Base-by-base conservation (phyloP, 495 filamentous ascomycete genomes). In the Amorphotheca resinae region DNA sequence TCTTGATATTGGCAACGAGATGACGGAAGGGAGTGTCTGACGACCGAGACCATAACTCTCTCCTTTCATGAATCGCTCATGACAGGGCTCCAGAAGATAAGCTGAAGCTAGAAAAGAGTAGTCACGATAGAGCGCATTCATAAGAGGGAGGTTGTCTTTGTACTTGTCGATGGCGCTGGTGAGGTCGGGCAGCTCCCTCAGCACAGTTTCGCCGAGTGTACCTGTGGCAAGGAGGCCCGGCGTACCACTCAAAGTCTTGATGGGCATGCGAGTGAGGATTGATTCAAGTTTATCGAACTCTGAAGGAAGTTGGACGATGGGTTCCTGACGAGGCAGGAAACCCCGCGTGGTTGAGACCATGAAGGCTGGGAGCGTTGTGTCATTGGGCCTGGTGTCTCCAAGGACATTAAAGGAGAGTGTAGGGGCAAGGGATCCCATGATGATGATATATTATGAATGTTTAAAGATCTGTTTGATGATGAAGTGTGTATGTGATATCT, bases 1-100 rank as follows among this genome's bases (percentile, higher is more conserved):
- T 39, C 70, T 74, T 26, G 77, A 79, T 52, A 94, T 82, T 4
- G 87, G 87, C 35, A 76, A 59, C 20, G 83, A 77, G 45, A 94
- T 70, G 49, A 67, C 64, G 28, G 68, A 69, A 5, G 86, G 87
- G 52, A 94, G 61, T 12, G 75, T 59, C 25, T 82, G 68, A 6
- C 87, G 66, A 8, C 72, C 87, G 22, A 94, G 64, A 0, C 87
- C 87, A 56, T 93, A 94, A 1, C 65, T 64, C 48, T 78, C 70
- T 0, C 76, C 80, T 14, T 71, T 69, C 41, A 79, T 59, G 52
- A 73, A 78, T 51, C 80, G 70, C 65, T 80, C 66, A 63, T 87
- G 87, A 60, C 87, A 95, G n/a, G 87, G 87, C 65, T 95, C 87
- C n/a, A 95, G 72, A 12, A 95, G 66, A 57, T 91, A 93, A 0